Percentiles rank a stretch among this genome's conserved stretches.
These are phyloP conservation scores for Cephaloascus fragrans DNA, from an alignment of 805 yeast species.

Conservation along the genomic window DNA sequence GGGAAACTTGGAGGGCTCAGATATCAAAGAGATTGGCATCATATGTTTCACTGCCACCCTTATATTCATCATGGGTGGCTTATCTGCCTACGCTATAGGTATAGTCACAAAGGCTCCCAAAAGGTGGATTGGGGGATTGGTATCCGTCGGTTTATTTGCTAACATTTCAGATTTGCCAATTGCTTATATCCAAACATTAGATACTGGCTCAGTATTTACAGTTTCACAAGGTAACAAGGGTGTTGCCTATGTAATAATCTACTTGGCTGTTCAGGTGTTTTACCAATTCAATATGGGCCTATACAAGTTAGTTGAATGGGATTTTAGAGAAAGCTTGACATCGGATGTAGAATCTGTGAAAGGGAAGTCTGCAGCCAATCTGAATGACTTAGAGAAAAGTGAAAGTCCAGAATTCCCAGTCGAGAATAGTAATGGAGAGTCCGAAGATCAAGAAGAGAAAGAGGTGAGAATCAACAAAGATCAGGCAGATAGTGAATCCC, in stretches of 20 bases:
- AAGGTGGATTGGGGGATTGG: constrained; percentile 67
- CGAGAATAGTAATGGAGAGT: background rate
- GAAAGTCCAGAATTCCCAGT: background rate
- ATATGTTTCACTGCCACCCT: constrained; percentile 27
- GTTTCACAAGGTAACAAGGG: constrained; percentile 60
- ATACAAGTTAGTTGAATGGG: constrained; percentile 26
- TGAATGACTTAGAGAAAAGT: background rate
- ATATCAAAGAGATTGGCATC: constrained; percentile 64
- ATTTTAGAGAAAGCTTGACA: constrained; percentile 21
- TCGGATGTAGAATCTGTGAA: constrained; percentile 5
- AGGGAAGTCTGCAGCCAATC: constrained; percentile 2
- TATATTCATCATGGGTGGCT: constrained; percentile 19
- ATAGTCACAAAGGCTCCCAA: constrained; percentile 52
- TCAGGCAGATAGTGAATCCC: background rate
- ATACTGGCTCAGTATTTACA: constrained; percentile 50
- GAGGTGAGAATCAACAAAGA: background rate
- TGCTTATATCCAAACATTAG: constrained; percentile 70
- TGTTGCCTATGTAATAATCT: constrained; percentile 75
- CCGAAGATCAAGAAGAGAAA: background rate
- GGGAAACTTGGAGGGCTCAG: constrained; percentile 51
- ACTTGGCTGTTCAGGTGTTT: constrained; percentile 57
- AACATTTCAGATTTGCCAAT: constrained; percentile 80
- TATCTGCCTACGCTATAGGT: constrained; percentile 20
- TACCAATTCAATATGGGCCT: constrained; percentile 44
- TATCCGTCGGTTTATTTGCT: constrained; percentile 67